Evolutionary conservation across 305 asterid species (phyloP), one percentile per base, ranked within the genome.

Genomic region (Stenogyne calaminthoides): DNA sequence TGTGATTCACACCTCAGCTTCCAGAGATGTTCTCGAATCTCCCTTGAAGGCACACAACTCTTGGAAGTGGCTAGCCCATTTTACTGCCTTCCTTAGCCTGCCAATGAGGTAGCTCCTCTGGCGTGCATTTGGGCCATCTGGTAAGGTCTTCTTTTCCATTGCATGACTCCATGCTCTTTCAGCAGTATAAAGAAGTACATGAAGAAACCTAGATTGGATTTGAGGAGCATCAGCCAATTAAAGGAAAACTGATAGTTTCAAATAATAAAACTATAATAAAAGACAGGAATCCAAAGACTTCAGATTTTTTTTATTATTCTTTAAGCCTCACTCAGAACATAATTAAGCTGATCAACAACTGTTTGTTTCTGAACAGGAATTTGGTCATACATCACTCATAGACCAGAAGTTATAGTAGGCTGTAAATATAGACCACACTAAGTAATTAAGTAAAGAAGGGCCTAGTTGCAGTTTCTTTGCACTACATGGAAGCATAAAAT

Each of bases 111-210:
- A 91, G 84, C 87, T 79, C 64, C 97, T 85, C 79, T 91, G 99
- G 51, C 95, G 93, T 72, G 97, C 95, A 88, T 81, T 91, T 75
- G 97, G 97, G 67, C 99, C 98, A 79, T 89, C 97, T 52, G 96
- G 96, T 69, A 91, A 78, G 5, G 95, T 94, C 82, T 94, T 94
- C 92, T 90, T 94, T 85, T 94, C 99, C 99, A 94, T 94, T 47
- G 99, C 99, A 86, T 94, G 92, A 80, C 99, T 90, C 99, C 99
- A 94, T 67, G 99, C 98, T 85, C 99, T 94, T 85, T 94, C 99
- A 47, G 98, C 86, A 47, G 91, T 74, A 81, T 94, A 94, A 60
- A 94, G 85, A 78, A 90, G 86, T 86, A 94, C 37, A 76, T 94
- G 99, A 72, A 94, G 97, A 88, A 80, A 94, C 89, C 99, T 94